Percentiles rank a stretch among this genome's conserved stretches.
These are phyloP conservation scores for Umbelopsis vinacea DNA, from an alignment of 192 early-diverging fungal genomes.

Conservation along the genomic window DNA sequence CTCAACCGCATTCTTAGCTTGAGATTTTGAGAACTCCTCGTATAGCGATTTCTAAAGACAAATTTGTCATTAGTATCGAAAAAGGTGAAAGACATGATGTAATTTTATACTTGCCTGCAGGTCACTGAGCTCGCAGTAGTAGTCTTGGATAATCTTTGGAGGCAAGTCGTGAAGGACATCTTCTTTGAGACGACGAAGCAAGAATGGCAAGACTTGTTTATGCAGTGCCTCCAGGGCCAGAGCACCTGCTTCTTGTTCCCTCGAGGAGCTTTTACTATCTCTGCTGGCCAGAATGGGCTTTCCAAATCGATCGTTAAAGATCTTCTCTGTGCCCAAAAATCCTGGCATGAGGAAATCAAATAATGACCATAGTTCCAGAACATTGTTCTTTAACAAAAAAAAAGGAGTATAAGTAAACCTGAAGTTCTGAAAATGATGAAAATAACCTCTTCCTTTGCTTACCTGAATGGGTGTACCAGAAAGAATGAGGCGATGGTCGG, in stretches of 20 bases:
- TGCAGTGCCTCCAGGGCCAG: slow-evolving; percentile 93
- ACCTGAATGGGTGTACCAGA: slow-evolving; percentile 95
- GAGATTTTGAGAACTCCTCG: slow-evolving; percentile 88
- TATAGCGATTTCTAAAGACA: slow-evolving; percentile 73
- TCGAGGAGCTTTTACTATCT: slow-evolving; percentile 82
- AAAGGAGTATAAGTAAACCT: not conserved
- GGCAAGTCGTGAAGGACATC: slow-evolving; percentile 96
- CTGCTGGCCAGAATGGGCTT: slow-evolving; percentile 91
- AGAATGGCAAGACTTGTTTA: slow-evolving; percentile 95
- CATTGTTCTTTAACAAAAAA: slow-evolving; percentile 94
- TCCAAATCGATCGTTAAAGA: slow-evolving; percentile 93
- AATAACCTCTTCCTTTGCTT: not conserved
- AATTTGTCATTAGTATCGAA: not conserved
- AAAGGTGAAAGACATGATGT: not conserved
- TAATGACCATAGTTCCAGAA: slow-evolving; percentile 95
- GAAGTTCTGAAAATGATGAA: not conserved
- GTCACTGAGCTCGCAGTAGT: slow-evolving; percentile 94
- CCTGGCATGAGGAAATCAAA: slow-evolving; percentile 99
- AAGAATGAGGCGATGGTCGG: slow-evolving; percentile 89
- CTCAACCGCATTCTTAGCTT: slow-evolving; percentile 54
- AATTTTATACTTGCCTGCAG: slow-evolving; percentile 64
- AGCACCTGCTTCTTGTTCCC: slow-evolving; percentile 73
- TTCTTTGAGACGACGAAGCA: slow-evolving; percentile 96
- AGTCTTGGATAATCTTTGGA: slow-evolving; percentile 99
- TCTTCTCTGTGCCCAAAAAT: slow-evolving; percentile 91